These are phyloP conservation scores for Blumeria hordei DNA, from an alignment of 2,329 filamentous ascomycete genomes.

Conservation along the genomic window DNA sequence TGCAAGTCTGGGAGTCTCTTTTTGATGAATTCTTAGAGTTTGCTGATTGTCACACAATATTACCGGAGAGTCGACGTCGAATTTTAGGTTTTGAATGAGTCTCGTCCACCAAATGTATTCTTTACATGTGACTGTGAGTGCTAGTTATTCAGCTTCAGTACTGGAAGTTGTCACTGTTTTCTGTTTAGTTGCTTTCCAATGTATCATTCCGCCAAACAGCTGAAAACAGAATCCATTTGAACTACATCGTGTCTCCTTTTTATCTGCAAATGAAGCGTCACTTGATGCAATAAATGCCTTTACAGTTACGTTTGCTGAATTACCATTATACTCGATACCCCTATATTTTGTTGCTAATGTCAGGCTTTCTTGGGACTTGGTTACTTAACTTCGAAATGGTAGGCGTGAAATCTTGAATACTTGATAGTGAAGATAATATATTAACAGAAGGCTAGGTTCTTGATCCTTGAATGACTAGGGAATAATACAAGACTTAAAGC, in stretches of 20 bases:
- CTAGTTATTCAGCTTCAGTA: too few species aligned
- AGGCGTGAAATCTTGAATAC: too few species aligned
- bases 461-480: too few species aligned
- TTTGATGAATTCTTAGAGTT: slow-evolving; percentile 4
- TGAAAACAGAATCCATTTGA: neutral
- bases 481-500: too few species aligned
- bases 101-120: too few species aligned
- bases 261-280: neutral
- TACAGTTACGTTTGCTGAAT: neutral
- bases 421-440: too few species aligned
- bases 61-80: too few species aligned
- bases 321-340: neutral
- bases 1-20: slow-evolving; percentile 3
- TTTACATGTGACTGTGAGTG: too few species aligned
- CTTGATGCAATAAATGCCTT: neutral
- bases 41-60: neutral
- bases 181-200: neutral
- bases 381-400: too few species aligned
- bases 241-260: neutral
- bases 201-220: neutral
- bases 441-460: too few species aligned
- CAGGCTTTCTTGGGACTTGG: too few species aligned
- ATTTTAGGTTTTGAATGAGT: too few species aligned
- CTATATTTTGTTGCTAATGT: neutral
- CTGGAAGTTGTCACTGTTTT: neutral